Evolutionary conservation across 2,329 filamentous ascomycete genomes (phyloP), one percentile per base, ranked within the genome.

Genomic region (Colletotrichum lini): DNA sequence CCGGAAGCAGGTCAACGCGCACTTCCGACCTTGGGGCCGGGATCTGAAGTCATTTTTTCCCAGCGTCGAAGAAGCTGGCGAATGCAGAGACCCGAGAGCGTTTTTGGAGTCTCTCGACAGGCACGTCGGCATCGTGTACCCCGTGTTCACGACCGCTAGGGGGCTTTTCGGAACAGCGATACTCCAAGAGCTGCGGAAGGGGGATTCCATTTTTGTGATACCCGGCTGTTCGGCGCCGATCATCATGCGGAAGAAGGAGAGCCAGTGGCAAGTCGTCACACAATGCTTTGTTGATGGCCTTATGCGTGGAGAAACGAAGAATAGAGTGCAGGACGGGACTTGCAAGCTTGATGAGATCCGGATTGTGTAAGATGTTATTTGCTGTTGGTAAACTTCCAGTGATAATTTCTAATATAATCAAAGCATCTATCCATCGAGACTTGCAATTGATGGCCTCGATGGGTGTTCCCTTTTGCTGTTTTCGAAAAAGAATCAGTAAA

Each of bases 201-300:
- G 67, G 1, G 67, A 70, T 26, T 70, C 56, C 3, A 56, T 60
- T 3, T 70, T 61, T 15, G 42, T 70, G 8, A 18, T 70, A 15
- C 57, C 52, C 7, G 63, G 63, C 3, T 67, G 67, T 16, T 70
- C 67, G 18, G 67, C 56, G 16, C 63, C 67, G 9, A 30, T 67
- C 10, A 45, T 70, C 8, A 60, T 70, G 63, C 54, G 63, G 15
- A 30, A 44, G 30, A 7, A 59, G 23, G 30, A 16, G 4, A 40
- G 10, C 7, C 45, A 58, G 2, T 70, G 63, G 62, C 21, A 42
- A 40, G 62, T 70, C 8, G 26, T 70, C 16, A 42, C 61, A 1
- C 67, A 70, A 44, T 70, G 63, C 38, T 67, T 70, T n/a, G 42
- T 70, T 6, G 56, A 70, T n/a, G 63, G 63, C 26, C 64, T 67